Evolutionary conservation across 768 basidiomycete species (phyloP), one percentile per base, ranked within the genome.

Genomic region (Lentinus brumalis): DNA sequence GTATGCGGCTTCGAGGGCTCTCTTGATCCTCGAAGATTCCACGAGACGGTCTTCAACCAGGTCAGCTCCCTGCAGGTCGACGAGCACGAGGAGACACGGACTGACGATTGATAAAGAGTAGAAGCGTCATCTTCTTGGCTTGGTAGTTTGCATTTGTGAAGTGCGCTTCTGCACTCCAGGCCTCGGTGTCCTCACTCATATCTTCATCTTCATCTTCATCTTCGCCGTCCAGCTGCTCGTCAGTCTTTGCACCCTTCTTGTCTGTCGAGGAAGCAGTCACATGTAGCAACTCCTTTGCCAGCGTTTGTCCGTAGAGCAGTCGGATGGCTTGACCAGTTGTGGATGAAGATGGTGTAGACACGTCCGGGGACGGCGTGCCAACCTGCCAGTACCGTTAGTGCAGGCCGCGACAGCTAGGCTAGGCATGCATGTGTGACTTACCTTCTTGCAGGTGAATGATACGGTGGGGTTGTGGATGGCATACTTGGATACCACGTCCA

Each of bases 71-170:
- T 10, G 40, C 40, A 41, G 40, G 40, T 16, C 16, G n/a, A 5
- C 11, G n/a, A 42, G 14, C n/a, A 16, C 16, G 4, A 45, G 9
- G n/a, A 8, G 10, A 45, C 15, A 8, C 2, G 15, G 2, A 78
- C 89, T 59, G 64, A 96, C 96, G 89, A 67, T 98, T 99, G 67
- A 99, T 98, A 75, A 99, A 99, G 10, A 98, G 77, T 1, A 98
- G 75, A 67, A 96, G 91, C 0, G 87, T 79, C 62, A 82, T 90
- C 70, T 91, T 93, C 78, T 96, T 97, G 0, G 84, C 87, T 69
- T 92, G 92, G 69, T 94, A 94, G 70, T 94, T 97, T 1, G 92
- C 87, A 67, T 86, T 94, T 0, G 92, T 94, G 65, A 91, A 88
- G 67, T 89, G 85, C 0, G 85, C 86, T 42, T 90, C 86, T 1